Evolutionary conservation across 164 flowering plant genomes (phyloP).

Genomic region (Amborella trichopoda): DNA sequence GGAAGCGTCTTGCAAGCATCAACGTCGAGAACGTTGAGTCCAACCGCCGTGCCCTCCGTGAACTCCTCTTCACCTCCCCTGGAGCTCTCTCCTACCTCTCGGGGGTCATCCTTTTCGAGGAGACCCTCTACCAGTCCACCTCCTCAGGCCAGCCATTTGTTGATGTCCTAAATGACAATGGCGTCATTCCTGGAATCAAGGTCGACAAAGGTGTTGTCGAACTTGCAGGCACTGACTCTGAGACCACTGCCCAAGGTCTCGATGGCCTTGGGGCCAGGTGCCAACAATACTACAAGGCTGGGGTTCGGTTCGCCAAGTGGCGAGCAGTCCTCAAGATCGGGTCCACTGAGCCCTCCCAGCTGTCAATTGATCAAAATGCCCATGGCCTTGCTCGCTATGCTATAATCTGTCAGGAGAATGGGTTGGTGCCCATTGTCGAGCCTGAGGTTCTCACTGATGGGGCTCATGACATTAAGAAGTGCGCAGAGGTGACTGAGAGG

Average conservation of each 20-base stretch:
- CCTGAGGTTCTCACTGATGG: conserved; percentile 78
- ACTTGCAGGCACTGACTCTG: conserved; percentile 66
- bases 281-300: conserved; percentile 68
- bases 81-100: conserved; percentile 52
- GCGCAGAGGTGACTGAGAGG: conserved; percentile 62
- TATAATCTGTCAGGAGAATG: conserved; percentile 78
- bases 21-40: conserved; percentile 75
- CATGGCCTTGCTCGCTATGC: conserved; percentile 82
- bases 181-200: conserved; percentile 73
- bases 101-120: conserved; percentile 83
- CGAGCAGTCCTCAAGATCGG: conserved; percentile 84
- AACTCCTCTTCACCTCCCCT: conserved; percentile 67
- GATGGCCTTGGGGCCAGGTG: conserved; percentile 62
- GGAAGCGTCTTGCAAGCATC: conserved; percentile 71
- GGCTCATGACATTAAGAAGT: conserved; percentile 45
- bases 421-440: conserved; percentile 80
- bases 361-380: conserved; percentile 64
- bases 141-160: conserved; percentile 61
- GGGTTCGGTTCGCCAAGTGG: conserved; percentile 85
- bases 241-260: conserved; percentile 74
- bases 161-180: conserved; percentile 48
- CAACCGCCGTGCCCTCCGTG: conserved; percentile 69
- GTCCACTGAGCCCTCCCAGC: conserved; percentile 49
- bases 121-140: conserved; percentile 70
- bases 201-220: conserved; percentile 80